Base-by-base conservation (phyloP, 192 early-diverging fungal species). In the Oehlia diaphana region DNA sequence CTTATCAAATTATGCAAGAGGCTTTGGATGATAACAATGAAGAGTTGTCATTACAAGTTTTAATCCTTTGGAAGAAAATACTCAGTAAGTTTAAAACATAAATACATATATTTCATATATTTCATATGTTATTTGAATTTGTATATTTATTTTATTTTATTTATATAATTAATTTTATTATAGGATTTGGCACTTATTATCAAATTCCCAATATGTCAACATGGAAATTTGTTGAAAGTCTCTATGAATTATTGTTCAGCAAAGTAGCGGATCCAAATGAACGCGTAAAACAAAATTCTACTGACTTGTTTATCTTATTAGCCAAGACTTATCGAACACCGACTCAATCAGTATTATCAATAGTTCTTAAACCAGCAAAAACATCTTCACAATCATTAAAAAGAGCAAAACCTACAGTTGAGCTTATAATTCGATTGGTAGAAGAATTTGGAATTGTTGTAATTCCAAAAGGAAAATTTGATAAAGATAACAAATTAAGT, bases 211-310 rank as follows among this genome's bases (percentile, higher is more conserved):
- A 72, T 21, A 66, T 81, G 3, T 63, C 87, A 9, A 82, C 84
- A 0, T 90, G 84, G 66, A 83, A 80, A 61, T 81, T 85, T 31
- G 71, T 91, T 77, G 89, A 93, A 19, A 76, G 71, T 2, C 80
- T 88, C 12, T 77, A 89, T 62, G 79, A 88, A 23, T 64, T 80
- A 9, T 81, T 93, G 26, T 81, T 93, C 42, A 61, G 74, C n/a
- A 89, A 90, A 70, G 79, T 86, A 19, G 83, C 84, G 1, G 91
- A 93, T 81, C 80, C 88, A 73, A 92, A 92, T 66, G 77, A 88
- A 9, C 85, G 91, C 9, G 80, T 91, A 14, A 86, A 84, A 50
- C 86, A 90, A 78, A 72, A 69, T 28, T 69, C 86, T 14, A 68
- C 84, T 2, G 84, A 90, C 49, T 39, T 89, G 39, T 84, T 91